Percentiles rank a stretch among this genome's conserved stretches.
Evolutionary conservation across 306 rosid genomes (phyloP).

Genomic region (Lathyrus oleraceus): DNA sequence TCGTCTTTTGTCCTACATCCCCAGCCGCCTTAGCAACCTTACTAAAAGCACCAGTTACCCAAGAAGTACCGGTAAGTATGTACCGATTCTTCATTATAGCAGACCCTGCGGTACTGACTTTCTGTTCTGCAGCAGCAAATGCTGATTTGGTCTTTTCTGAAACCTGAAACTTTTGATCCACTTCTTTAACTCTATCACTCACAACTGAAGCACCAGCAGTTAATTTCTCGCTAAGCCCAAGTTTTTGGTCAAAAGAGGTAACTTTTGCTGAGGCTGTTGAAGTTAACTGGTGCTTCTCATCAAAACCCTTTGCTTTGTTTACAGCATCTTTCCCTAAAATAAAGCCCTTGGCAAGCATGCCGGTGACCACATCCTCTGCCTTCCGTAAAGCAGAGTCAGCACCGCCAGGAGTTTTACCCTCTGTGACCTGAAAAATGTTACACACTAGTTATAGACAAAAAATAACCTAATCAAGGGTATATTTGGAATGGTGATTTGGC

Average conservation of each 20-base stretch:
- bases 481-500: background rate
- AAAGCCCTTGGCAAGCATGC: constrained; percentile 96
- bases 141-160: constrained; percentile 95
- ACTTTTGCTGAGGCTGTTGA: constrained; percentile 90
- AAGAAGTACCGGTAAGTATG: constrained; percentile 70
- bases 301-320: constrained; percentile 77
- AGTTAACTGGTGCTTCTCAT: constrained; percentile 80
- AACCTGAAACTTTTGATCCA: constrained; percentile 96
- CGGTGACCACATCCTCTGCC: constrained; percentile 90
- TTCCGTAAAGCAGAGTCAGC: constrained; percentile 71
- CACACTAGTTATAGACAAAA: constrained; percentile 8
- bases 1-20: constrained; percentile 90
- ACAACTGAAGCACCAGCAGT: constrained; percentile 77
- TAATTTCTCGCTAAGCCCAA: constrained; percentile 84
- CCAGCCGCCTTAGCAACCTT: constrained; percentile 92
- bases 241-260: constrained; percentile 79
- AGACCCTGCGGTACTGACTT: constrained; percentile 82
- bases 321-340: constrained; percentile 90
- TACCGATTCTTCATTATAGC: constrained; percentile 93
- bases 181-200: constrained; percentile 77
- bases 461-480: constrained; percentile 2
- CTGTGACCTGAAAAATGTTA: constrained; percentile 51
- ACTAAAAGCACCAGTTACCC: constrained; percentile 87
- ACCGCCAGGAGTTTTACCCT: constrained; percentile 53
- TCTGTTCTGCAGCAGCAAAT: constrained; percentile 88